Base-by-base conservation (phyloP, 805 yeast species). In the Vanderwaltozyma yarrowii region DNA sequence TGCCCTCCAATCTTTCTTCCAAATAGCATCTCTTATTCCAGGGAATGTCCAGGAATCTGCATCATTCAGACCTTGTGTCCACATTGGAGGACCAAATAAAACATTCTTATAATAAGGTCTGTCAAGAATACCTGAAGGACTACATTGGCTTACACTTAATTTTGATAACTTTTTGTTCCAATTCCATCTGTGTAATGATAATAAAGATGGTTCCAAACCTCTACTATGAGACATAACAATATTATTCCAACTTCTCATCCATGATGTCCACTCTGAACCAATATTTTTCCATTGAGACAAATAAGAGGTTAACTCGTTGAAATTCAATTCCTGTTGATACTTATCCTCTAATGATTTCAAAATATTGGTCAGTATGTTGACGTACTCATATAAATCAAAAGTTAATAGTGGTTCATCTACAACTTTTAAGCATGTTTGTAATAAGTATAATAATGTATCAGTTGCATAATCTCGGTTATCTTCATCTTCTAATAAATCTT, bases 401-500 rank as follows among this genome's bases (percentile, higher is more conserved):
- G 95, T 95, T 14, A 88, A 64, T 30, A 85, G 57, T 1, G 96
- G 94, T 30, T 70, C 71, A 47, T 87, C 95, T 0, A 78, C 72
- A n/a, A 81, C 51, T 33, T 72, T 68, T n/a, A 86, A 51, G 0
- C 71, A 60, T 3, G 78, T 44, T 33, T 69, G 63, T 4, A 82
- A 66, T 1, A 80, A 50, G 17, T 81, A 52, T 38, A 76, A 71
- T 3, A 77, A 71, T 43, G 86, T 50, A 14, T 74, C 70, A 8
- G 62, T 52, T 50, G 80, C 86, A 36, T 70, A 66, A 14, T 60
- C 53, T 13, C 64, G 66, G 1, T 76, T 69, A 47, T 81, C 89
- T 1, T 30, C 30, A 28, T 77, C 65, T 23, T 65, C 54, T 2
- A 55, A 46, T 17, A 33, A 27, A 20, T 68, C 64, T 26, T 57